These are phyloP conservation scores for Ogataea sp. DNA, from an alignment of 805 yeast genomes.

Conservation along the genomic window DNA sequence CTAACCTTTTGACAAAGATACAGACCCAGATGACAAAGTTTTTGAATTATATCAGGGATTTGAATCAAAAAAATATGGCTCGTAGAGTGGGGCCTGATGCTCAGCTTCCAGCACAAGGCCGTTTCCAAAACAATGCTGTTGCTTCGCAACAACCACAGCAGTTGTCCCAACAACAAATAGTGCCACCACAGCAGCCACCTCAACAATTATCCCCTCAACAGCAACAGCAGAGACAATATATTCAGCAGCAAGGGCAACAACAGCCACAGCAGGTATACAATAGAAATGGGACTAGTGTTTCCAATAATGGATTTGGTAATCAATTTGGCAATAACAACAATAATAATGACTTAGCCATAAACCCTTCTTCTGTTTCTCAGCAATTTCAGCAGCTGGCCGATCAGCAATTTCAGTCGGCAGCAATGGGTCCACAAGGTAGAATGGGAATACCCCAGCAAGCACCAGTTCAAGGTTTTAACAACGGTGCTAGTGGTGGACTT, in stretches of 20 bases:
- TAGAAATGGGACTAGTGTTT: not conserved
- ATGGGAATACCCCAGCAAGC: not conserved
- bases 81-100: constrained; percentile 1
- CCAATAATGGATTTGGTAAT: not conserved
- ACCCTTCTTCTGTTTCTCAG: not conserved
- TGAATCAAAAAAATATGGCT: constrained; percentile 19
- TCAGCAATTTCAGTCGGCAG: constrained; percentile 3
- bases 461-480: no score
- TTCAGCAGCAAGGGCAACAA: constrained; percentile 1
- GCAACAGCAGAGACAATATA: constrained; percentile 5
- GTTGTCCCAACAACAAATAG: not conserved
- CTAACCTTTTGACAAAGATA: constrained; percentile 62
- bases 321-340: not conserved
- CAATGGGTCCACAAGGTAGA: not conserved
- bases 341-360: not conserved
- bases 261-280: not conserved
- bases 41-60: constrained; percentile 67
- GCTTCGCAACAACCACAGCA: constrained; percentile 2
- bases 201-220: constrained; percentile 10
- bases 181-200: constrained; percentile 11
- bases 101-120: constrained; percentile 4
- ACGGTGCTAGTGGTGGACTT: no score
- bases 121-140: not conserved
- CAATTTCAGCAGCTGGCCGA: not conserved
- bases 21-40: constrained; percentile 67